phyloP scores from a whole-genome alignment of 1,284 basidiomycete species.

The Agroathelia rolfsii region DNA sequence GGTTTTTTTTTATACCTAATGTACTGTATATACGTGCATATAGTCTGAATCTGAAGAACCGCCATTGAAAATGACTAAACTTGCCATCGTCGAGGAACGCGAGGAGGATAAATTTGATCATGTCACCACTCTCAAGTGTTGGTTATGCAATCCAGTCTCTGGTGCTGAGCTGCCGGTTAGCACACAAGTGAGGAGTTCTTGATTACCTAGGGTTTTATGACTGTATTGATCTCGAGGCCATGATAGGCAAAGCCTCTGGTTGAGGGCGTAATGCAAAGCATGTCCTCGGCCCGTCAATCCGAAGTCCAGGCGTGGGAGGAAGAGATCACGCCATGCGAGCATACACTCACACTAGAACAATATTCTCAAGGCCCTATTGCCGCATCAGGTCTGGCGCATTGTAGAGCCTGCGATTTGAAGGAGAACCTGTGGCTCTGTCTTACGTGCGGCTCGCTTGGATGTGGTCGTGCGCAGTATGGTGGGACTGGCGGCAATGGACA shows the following conservation, averaged over 20 bases:
- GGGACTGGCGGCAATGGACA: conserved; percentile 87
- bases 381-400: conserved; percentile 63
- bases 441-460: conserved; percentile 90
- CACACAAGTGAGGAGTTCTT: conserved; percentile 21
- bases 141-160: conserved; percentile 51
- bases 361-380: conserved; percentile 39
- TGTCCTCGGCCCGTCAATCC: conserved; percentile 84
- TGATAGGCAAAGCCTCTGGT: conserved; percentile 46
- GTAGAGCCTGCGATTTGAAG: conserved; percentile 69
- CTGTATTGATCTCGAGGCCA: neutral
- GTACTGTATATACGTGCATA: neutral
- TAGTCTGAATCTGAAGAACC: conserved; percentile 65
- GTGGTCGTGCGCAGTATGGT: conserved; percentile 84
- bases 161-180: conserved; percentile 47
- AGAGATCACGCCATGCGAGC: conserved; percentile 83
- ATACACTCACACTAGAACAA: conserved; percentile 76
- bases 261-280: conserved; percentile 69
- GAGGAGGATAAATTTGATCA: conserved; percentile 88
- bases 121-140: conserved; percentile 63
- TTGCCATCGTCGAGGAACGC: conserved; percentile 77
- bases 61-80: conserved; percentile 78
- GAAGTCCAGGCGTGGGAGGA: conserved; percentile 99
- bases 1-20: conserved; percentile 2
- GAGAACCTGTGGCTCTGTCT: conserved; percentile 95
- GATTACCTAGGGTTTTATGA: conserved; percentile 17